Evolutionary conservation across 2,329 filamentous ascomycete genomes (phyloP).

Genomic region (Lachnellula cervina): DNA sequence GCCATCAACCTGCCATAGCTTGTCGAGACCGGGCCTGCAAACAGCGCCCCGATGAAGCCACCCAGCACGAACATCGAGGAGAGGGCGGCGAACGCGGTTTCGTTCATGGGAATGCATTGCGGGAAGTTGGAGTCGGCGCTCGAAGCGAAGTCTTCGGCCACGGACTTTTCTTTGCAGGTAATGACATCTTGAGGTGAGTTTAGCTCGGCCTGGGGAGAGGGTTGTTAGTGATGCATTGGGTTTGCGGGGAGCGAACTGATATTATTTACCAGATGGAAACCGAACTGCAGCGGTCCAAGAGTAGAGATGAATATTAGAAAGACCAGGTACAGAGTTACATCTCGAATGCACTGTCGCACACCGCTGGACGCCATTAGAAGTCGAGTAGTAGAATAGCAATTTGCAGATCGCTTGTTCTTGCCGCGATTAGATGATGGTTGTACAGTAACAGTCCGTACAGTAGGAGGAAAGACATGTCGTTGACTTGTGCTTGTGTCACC

Average conservation of each 20-base stretch:
- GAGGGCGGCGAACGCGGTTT: slow-evolving; percentile 76
- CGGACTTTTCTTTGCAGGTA: slow-evolving; percentile 67
- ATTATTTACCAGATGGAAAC: slow-evolving; percentile 74
- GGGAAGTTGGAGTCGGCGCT: slow-evolving; percentile 42
- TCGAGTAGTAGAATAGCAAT: background rate
- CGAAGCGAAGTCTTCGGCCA: slow-evolving; percentile 30
- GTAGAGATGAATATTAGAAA: slow-evolving; percentile 72
- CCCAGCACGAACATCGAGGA: slow-evolving; percentile 90
- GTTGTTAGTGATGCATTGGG: slow-evolving; percentile 1
- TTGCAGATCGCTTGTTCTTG: too few relatives aligned
- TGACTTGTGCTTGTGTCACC: background rate
- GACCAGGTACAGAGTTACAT: slow-evolving; percentile 69
- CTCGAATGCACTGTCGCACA: slow-evolving; percentile 28
- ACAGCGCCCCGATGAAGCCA: slow-evolving; percentile 76
- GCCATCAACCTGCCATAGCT: slow-evolving; percentile 68
- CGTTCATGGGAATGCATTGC: slow-evolving; percentile 84
- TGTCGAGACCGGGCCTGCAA: slow-evolving; percentile 73
- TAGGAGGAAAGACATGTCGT: background rate
- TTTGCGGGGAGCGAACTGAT: background rate
- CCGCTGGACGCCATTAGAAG: slow-evolving; percentile 27
- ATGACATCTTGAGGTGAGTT: slow-evolving; percentile 94
- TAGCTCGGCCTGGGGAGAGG: slow-evolving; percentile 66
- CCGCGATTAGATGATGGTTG: background rate
- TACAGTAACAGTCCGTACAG: too few relatives aligned
- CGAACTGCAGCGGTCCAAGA: slow-evolving; percentile 86